Percentiles rank a stretch among this genome's conserved stretches.
These are phyloP conservation scores for Shiraia bambusicola DNA, from an alignment of 2,329 filamentous ascomycete genomes.

Conservation along the genomic window DNA sequence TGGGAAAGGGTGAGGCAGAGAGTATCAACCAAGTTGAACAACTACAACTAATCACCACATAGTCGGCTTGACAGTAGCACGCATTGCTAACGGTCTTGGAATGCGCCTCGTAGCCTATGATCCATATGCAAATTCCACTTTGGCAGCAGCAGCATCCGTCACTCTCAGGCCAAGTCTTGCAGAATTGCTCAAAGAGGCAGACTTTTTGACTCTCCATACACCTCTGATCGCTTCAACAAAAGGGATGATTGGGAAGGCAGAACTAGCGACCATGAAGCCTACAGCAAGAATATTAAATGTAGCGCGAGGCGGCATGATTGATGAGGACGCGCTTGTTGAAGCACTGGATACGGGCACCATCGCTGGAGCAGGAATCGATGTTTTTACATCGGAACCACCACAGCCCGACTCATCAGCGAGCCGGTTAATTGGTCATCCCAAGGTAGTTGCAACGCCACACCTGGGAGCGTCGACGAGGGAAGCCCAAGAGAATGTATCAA, in stretches of 20 bases:
- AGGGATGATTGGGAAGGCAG: conserved; percentile 68
- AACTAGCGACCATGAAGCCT: conserved; percentile 70
- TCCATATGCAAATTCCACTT: conserved; percentile 73
- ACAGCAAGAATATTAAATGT: conserved; percentile 77
- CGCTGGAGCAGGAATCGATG: conserved; percentile 75
- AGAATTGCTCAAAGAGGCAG: conserved; percentile 65
- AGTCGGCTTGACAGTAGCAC: conserved; percentile 76
- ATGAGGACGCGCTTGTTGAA: conserved; percentile 70
- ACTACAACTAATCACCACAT: conserved; percentile 13
- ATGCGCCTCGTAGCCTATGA: conserved; percentile 77
- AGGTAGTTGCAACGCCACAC: conserved; percentile 76
- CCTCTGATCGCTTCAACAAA: conserved; percentile 76
- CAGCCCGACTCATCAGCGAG: conserved; percentile 60
- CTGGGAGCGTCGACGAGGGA: conserved; percentile 78
- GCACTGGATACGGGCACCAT: conserved; percentile 72
- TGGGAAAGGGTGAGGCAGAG: conserved; percentile 75
- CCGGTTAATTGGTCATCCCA: conserved; percentile 66
- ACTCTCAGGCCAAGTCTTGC: conserved; percentile 59
- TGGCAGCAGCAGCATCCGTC: conserved; percentile 69
- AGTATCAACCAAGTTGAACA: background rate
- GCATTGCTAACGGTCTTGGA: conserved; percentile 74
- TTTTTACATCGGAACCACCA: conserved; percentile 75
- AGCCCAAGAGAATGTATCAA: conserved; percentile 80
- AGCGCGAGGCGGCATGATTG: conserved; percentile 76
- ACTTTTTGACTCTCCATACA: conserved; percentile 81